Base-by-base conservation (phyloP, 2,329 filamentous ascomycete species). In the Atkinsonella texensis region DNA sequence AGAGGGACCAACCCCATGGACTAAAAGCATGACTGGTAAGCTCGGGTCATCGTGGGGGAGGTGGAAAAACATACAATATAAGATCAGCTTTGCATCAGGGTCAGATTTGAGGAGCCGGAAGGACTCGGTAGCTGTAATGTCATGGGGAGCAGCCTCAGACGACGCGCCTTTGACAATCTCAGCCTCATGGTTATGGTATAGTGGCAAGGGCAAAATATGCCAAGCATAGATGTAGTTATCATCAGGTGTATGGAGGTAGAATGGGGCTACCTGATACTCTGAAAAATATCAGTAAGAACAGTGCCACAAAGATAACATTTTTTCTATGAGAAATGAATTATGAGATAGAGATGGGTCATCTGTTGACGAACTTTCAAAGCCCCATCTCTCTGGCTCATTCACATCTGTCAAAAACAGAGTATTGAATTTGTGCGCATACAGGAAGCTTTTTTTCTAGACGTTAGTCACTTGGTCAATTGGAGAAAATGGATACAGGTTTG, bases 191-290 rank as follows among this genome's bases (percentile, higher is more conserved):
- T 84, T 74, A 7, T 81, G 73, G 64, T 94, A 95, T 0, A 88
- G 71, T 49, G 84, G 81, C 7, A 94, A 68, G 0, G 91, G 91
- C 47, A 96, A 71, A 51, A 97, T 77, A 62, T 96, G 91, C 91
- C 91, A 97, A 28, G 86, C 87, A 63, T 93, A 94, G 17, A 97
- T 70, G 2, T 73, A 80, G 65, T 90, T 84, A 40, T 82, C 80
- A 64, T 96, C 90, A 1, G 80, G 72, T 0, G 89, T 93, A 4
- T 69, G 70, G 39, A 97, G 69, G 46, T 79, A 81, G 65, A 97
- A 96, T 0, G 91, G 87, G 6, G 88, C 89, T 2, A 95, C 85
- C 69, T 97, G 91, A 59, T 89, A 89, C 63, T 81, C 87, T 91
- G 58, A 39, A n/a, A n/a, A n/a, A 38, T 43, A 41, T 13, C 38